Evolutionary conservation across 768 basidiomycete genomes (phyloP), one percentile per base, ranked within the genome.

Genomic region (Serendipita indica): DNA sequence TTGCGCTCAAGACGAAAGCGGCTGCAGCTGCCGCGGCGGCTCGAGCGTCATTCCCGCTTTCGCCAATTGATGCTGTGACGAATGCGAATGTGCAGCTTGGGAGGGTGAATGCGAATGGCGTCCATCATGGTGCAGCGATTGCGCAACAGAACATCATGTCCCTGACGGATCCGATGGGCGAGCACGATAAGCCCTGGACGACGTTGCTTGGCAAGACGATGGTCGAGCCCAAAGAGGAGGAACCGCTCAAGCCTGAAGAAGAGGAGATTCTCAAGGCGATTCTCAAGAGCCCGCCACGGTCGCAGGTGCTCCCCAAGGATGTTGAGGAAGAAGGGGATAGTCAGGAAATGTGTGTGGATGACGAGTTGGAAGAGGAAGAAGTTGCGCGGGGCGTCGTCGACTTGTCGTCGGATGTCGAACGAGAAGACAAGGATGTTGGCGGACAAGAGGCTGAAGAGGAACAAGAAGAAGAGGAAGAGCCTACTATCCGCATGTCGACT

Each of bases 211-310:
- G 49, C 49, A 33, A 33, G 25, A 12, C 10, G 49, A 12, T 33
- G 20, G 30, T 27, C 4, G 25, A 28, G 10, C 25, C 22, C 7
- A 18, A 28, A 4, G 49, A 54, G n/a, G 49, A 54, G 49, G 49
- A 27, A 33, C 49, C 49, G 2, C 32, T 54, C 22, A 27, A 54
- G 49, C 49, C 49, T 1, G 49, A 54, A 30, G 49, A 54, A 28
- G 49, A 54, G 49, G 49, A 54, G 49, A 54, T 54, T 18, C 49
- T 54, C 49, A 54, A 54, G 3, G 49, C 49, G 32, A 54, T 54
- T 28, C n/a, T 54, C 22, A 54, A 54, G 49, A 54, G 25, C 4
- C 49, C 49, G 10, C 49, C 49, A 12, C 22, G 32, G 41, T 43
- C 41, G 7, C 5, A 43, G n/a, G 41, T 43, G 41, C n/a, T 25